Evolutionary conservation across 768 basidiomycete genomes (phyloP).

Genomic region (Pleurotus giganteus): DNA sequence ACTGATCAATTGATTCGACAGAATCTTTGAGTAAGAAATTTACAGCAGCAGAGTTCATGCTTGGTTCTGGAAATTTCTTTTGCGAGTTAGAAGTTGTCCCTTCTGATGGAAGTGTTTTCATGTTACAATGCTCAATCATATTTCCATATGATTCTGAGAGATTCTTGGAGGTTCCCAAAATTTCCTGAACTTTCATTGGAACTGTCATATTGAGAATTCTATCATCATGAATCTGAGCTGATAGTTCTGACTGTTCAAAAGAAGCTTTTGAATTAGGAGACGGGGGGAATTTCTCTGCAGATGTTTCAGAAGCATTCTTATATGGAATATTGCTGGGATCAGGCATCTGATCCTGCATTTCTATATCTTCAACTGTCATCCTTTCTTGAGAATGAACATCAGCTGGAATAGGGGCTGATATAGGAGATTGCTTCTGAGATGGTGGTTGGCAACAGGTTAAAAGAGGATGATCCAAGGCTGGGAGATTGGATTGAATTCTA

Average conservation of each 20-base stretch:
- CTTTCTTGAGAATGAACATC: not conserved
- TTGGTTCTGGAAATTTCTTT: too few relatives aligned
- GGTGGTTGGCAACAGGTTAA: not conserved
- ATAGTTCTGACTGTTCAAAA: slow-evolving; percentile 7
- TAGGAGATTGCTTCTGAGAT: not conserved
- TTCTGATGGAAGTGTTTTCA: too few relatives aligned
- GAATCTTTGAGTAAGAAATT: too few relatives aligned
- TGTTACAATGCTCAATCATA: not conserved
- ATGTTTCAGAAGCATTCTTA: not conserved
- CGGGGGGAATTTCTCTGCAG: too few relatives aligned
- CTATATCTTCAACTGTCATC: not conserved
- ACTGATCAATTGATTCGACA: too few relatives aligned
- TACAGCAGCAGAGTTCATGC: too few relatives aligned
- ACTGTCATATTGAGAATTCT: slow-evolving; percentile 2
- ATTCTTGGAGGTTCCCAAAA: slow-evolving; percentile 1
- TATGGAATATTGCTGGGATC: not conserved
- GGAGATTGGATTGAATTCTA: not conserved
- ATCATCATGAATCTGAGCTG: not conserved
- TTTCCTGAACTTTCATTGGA: not conserved
- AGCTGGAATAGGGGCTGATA: not conserved
- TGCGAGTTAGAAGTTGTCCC: too few relatives aligned
- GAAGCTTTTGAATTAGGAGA: too few relatives aligned
- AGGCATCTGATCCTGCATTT: not conserved
- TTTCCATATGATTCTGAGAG: not conserved
- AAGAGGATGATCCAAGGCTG: not conserved